These are phyloP conservation scores for Fraxinus paxiana DNA, from an alignment of 305 asterid genomes.

Conservation along the genomic window DNA sequence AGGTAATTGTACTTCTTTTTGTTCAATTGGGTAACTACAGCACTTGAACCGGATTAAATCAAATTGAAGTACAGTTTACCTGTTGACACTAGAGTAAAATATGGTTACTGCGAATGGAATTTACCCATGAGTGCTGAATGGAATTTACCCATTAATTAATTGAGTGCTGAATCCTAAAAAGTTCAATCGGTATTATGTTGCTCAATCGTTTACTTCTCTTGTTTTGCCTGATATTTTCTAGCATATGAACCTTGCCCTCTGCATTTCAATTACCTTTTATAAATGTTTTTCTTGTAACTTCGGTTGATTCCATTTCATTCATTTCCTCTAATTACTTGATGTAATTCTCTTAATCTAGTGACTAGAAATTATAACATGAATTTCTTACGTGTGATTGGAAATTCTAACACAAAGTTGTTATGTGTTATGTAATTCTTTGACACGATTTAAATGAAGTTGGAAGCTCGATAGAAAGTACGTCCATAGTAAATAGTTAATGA, in stretches of 20 bases:
- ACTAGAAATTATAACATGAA: background rate
- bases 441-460: constrained; percentile 1
- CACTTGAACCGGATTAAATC: background rate
- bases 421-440: background rate
- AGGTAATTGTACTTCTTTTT: background rate
- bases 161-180: background rate
- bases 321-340: background rate
- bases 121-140: background rate
- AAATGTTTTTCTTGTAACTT: background rate
- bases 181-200: background rate
- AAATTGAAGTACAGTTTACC: background rate
- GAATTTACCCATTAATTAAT: background rate
- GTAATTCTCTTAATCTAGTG: constrained; percentile 9
- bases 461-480: background rate
- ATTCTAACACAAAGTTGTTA: constrained; percentile 2
- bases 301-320: background rate
- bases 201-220: background rate
- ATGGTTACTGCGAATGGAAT: background rate
- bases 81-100: background rate
- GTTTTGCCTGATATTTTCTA: background rate
- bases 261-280: background rate
- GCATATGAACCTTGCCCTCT: background rate
- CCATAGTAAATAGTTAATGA: background rate
- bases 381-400: constrained; percentile 5
- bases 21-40: background rate